Conservation (phyloP, 306 rosid genomes). For the Quillaja saponaria region DNA sequence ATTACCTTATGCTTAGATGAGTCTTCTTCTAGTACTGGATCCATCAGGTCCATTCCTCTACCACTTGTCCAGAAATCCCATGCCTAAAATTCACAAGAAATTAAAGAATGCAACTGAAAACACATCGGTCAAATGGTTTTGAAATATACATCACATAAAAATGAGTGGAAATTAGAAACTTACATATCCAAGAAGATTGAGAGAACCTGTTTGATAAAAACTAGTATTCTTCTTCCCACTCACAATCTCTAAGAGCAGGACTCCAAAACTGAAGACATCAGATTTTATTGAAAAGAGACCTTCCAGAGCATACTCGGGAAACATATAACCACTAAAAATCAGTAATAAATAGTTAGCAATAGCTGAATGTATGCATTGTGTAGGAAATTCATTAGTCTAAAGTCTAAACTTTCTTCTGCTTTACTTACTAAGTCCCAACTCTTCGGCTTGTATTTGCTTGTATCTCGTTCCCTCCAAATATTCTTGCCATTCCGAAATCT, state of each 20-base stretch:
- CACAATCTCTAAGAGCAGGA: slow-evolving; percentile 36
- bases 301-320: slow-evolving; percentile 36
- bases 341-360: not conserved
- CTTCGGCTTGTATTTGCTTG: no score
- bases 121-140: no score
- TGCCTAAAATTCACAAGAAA: no score
- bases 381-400: no score
- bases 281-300: slow-evolving; percentile 35
- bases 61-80: no score
- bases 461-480: no score
- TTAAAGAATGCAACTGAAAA: no score
- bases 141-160: no score
- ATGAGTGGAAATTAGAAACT: slow-evolving; percentile 8
- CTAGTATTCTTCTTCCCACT: slow-evolving; percentile 43
- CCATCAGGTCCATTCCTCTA: no score
- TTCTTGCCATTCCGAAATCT: no score
- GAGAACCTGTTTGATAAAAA: slow-evolving; percentile 27
- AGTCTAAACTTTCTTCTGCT: not conserved
- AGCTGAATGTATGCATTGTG: not conserved
- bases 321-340: slow-evolving; percentile 27
- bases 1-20: no score
- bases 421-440: slow-evolving; percentile 45
- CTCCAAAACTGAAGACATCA: slow-evolving; percentile 38
- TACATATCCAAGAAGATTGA: slow-evolving; percentile 43
- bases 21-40: no score